Base-by-base conservation (phyloP, 2,329 filamentous ascomycete species). In the Nemania sp. region DNA sequence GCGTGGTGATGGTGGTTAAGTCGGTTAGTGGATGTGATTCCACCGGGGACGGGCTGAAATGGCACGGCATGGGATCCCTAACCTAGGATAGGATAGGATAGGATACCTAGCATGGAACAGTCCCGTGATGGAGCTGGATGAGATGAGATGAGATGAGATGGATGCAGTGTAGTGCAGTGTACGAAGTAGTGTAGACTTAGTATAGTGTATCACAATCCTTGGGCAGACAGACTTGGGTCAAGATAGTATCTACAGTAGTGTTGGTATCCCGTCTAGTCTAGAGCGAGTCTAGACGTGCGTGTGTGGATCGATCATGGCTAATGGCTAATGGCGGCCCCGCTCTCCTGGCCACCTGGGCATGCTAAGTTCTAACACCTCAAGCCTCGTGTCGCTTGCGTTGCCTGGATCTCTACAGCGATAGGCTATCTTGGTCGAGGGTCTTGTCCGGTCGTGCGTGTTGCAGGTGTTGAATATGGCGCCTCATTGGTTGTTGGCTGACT, bases 281-380 rank as follows among this genome's bases (percentile, higher is more conserved):
- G 25, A 29, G 25, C 25, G 25, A 29, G 25, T 40, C 37, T 40
- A 20, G n/a, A 42, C 25, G 49, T 43, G 43, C 43, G 61, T 40
- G 61, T 40, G 53, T 60, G 57, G 47, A 55, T 47, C 55, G 55
- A 59, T 59, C 48, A 47, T 54, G n/a, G n/a, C n/a, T n/a, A n/a
- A n/a, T n/a, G n/a, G n/a, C n/a, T n/a, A n/a, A n/a, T n/a, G 59
- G 59, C 59, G 59, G 59, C 54, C 59, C 59, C 60, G 46, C 57
- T 53, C 35, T 54, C 59, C 59, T 48, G 42, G 51, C 54, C 48
- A 51, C 49, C 48, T 39, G 15, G 42, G 7, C 25, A 29, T 29
- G 7, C 25, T n/a, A n/a, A n/a, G n/a, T n/a, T n/a, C 3, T 29
- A 29, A 29, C 25, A 7, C 25, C 25, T 56, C 49, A 18, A 58